A percentile compares a stretch with the other conserved stretches of the same genome.
Conservation (phyloP, 2,329 filamentous ascomycete genomes). For the Colletotrichum tropicicola region DNA sequence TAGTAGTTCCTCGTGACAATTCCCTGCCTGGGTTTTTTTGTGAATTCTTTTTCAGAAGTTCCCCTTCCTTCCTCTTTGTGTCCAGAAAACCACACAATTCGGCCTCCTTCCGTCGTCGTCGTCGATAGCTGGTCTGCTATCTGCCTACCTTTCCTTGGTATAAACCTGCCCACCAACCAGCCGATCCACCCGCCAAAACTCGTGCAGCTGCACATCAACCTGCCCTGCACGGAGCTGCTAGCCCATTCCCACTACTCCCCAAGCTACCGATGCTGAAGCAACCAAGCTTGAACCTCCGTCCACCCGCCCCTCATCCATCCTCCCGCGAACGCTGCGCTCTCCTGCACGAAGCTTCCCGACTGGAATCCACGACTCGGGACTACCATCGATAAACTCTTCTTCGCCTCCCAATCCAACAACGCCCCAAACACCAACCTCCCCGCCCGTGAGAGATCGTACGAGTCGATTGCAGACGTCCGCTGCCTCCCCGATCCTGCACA, state of each 20-base stretch:
- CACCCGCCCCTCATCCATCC: not conserved
- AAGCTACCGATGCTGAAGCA: conserved; percentile 18
- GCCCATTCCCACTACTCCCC: not conserved
- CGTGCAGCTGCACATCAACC: not conserved
- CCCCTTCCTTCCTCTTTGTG: not conserved
- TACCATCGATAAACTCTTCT: not conserved
- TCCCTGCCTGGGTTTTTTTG: conserved; percentile 9
- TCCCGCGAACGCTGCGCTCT: not conserved
- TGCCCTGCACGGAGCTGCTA: not conserved
- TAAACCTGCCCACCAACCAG: conserved; percentile 11
- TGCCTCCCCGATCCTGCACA: conserved; percentile 10
- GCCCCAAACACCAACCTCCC: not conserved
- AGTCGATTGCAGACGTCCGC: not conserved
- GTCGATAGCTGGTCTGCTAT: not conserved
- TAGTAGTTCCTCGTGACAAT: conserved; percentile 25
- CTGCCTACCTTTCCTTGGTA: too few species aligned
- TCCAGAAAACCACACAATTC: not conserved
- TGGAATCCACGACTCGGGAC: conserved; percentile 8
- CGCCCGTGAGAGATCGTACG: not conserved
- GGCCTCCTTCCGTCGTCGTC: not conserved
- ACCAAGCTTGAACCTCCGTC: conserved; percentile 15
- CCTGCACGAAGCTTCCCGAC: conserved; percentile 20
- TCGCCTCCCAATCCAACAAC: too few species aligned
- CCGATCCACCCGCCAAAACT: not conserved
- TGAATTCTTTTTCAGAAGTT: not conserved